Percentiles rank a stretch among this genome's conserved stretches.
Evolutionary conservation across 257 asterid genomes (phyloP).

Genomic region (Cinchona pubescens): DNA sequence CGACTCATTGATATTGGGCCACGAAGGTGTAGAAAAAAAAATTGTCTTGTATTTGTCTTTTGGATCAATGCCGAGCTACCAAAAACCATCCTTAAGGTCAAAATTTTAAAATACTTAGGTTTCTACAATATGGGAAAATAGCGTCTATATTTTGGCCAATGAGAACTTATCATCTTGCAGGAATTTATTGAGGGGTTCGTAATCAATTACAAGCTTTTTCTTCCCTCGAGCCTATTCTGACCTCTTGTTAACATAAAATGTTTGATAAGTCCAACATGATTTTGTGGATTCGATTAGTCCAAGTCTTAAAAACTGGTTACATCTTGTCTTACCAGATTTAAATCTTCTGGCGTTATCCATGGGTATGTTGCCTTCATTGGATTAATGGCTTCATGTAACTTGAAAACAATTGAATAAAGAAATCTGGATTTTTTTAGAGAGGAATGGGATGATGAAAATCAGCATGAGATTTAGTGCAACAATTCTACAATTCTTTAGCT

Average conservation of each 20-base stretch:
- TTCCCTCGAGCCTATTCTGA: not conserved
- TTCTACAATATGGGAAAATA: too few relatives aligned
- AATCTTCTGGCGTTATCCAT: not conserved
- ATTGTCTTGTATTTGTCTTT: not conserved
- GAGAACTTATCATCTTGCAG: not conserved
- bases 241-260: too few relatives aligned
- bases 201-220: constrained; percentile 9
- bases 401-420: not conserved
- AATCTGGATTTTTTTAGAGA: not conserved
- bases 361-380: not conserved
- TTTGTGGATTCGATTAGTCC: not conserved
- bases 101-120: not conserved
- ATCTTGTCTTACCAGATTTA: not conserved
- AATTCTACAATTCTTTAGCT: too few relatives aligned
- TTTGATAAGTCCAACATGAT: not conserved
- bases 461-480: too few relatives aligned
- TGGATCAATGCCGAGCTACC: not conserved
- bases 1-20: too few relatives aligned
- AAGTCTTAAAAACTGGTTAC: not conserved
- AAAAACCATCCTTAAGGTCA: not conserved
- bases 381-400: not conserved
- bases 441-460: too few relatives aligned
- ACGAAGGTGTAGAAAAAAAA: too few relatives aligned
- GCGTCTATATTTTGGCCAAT: too few relatives aligned
- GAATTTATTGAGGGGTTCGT: not conserved